Evolutionary conservation across 202 grass and related monocot genomes (phyloP).

Genomic region (Tripidium arundinaceum): DNA sequence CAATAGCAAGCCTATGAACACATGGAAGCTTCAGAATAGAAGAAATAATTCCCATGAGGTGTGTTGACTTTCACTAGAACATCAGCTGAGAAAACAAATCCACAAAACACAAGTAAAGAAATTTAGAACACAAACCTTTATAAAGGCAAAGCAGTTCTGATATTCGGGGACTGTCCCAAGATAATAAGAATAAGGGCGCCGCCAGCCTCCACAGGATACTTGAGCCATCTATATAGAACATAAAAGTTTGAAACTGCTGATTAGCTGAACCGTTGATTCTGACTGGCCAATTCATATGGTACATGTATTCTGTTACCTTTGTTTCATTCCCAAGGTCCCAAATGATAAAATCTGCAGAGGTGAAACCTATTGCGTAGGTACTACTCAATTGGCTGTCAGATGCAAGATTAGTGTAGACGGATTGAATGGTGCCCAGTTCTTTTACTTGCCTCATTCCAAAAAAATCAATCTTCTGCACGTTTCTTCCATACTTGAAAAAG

Average conservation of each 20-base stretch:
- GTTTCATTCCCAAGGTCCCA: slow-evolving; percentile 91
- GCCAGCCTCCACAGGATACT: slow-evolving; percentile 94
- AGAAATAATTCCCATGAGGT: slow-evolving; percentile 17
- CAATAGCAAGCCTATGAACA: neutral
- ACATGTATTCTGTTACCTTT: slow-evolving; percentile 51
- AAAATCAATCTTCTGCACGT: slow-evolving; percentile 48
- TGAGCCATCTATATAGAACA: slow-evolving; percentile 50
- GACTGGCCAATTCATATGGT: slow-evolving; percentile 10
- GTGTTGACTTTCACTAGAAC: neutral
- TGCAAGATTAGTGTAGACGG: slow-evolving; percentile 35
- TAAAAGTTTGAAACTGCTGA: neutral
- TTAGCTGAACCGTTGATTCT: neutral
- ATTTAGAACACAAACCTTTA: slow-evolving; percentile 63
- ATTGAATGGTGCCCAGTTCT: slow-evolving; percentile 82
- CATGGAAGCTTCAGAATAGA: neutral
- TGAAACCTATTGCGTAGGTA: slow-evolving; percentile 85
- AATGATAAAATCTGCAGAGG: slow-evolving; percentile 91
- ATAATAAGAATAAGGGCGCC: slow-evolving; percentile 84
- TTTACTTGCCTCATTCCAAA: slow-evolving; percentile 94
- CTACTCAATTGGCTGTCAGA: slow-evolving; percentile 24
- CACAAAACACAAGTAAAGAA: slow-evolving; percentile 14
- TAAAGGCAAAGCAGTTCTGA: slow-evolving; percentile 85
- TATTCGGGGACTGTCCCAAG: slow-evolving; percentile 60
- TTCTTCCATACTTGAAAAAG: slow-evolving; percentile 65
- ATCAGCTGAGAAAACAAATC: neutral